phyloP scores from a whole-genome alignment of 306 rosid genomes.

The Quillaja saponaria region DNA sequence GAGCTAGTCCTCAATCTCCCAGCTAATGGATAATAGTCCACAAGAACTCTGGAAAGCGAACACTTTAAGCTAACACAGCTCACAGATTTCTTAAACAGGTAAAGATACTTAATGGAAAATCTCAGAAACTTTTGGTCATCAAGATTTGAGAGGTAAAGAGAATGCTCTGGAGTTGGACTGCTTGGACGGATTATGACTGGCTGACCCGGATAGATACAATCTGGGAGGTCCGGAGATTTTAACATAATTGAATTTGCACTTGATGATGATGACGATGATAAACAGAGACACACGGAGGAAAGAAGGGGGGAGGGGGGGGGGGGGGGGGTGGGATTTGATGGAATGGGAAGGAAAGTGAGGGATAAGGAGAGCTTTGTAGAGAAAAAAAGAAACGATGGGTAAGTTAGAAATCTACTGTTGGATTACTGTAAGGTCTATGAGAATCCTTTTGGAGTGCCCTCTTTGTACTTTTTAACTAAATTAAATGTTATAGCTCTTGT shows the following conservation, averaged over 20 bases:
- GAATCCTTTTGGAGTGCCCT: not conserved
- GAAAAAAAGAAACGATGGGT: constrained; percentile 1
- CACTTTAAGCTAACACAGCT: constrained; percentile 46
- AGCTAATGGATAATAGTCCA: constrained; percentile 81
- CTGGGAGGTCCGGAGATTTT: constrained; percentile 65
- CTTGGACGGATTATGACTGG: constrained; percentile 50
- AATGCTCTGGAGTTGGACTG: constrained; percentile 70
- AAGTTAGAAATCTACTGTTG: constrained; percentile 39
- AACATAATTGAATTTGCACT: constrained; percentile 35
- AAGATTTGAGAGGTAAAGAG: constrained; percentile 71
- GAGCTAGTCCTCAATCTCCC: constrained; percentile 56
- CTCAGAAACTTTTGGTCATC: constrained; percentile 85
- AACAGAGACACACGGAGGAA: constrained; percentile 1
- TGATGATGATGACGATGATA: constrained; percentile 1
- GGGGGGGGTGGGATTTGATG: not conserved
- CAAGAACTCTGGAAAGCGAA: constrained; percentile 65
- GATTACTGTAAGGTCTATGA: constrained; percentile 20
- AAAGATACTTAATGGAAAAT: constrained; percentile 74
- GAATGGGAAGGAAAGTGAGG: not conserved
- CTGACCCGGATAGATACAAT: constrained; percentile 50
- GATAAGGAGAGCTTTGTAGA: constrained; percentile 29
- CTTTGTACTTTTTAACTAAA: too few species aligned
- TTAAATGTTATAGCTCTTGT: too few species aligned
- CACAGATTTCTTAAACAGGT: constrained; percentile 55
- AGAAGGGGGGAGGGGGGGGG: not conserved